Conservation (phyloP, 106 monocot genomes). For the Allium fistulosum region DNA sequence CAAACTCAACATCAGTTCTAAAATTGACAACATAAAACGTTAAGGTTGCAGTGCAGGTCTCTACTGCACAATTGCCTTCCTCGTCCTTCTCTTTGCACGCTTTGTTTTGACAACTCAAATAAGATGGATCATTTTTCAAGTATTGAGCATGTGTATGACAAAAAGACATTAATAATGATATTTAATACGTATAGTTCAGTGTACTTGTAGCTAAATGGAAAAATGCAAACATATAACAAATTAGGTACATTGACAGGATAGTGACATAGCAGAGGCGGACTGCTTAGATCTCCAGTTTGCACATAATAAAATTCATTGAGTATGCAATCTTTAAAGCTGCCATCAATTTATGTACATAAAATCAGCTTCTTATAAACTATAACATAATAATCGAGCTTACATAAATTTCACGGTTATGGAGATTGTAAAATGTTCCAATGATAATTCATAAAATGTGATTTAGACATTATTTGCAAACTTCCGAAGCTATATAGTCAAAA, state of each 20-base stretch:
- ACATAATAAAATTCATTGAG: no score
- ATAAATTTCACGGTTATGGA: no score
- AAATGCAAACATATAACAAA: neutral
- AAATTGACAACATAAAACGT: conserved; percentile 65
- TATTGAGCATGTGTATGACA: conserved; percentile 44
- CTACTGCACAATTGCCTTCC: conserved; percentile 14
- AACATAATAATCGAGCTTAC: no score
- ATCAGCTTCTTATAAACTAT: no score
- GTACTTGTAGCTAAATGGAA: neutral
- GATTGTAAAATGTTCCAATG: no score
- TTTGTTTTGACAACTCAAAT: conserved; percentile 37
- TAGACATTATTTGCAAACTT: no score
- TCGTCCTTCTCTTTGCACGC: conserved; percentile 18
- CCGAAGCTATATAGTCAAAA: no score
- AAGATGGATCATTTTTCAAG: conserved; percentile 51
- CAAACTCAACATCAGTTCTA: conserved; percentile 63
- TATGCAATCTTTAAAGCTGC: no score
- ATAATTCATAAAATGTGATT: no score
- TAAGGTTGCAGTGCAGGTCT: conserved; percentile 45
- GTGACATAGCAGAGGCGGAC: conserved; percentile 68
- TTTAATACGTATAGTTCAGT: neutral
- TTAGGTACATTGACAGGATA: conserved; percentile 68
- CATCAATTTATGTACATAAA: no score
- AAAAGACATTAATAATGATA: neutral
- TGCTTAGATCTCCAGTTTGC: conserved; percentile 58